A percentile compares a stretch with the other conserved stretches of the same genome.
Evolutionary conservation across 2,329 filamentous ascomycete species (phyloP).

Genomic region (Coniochaeta sp.): DNA sequence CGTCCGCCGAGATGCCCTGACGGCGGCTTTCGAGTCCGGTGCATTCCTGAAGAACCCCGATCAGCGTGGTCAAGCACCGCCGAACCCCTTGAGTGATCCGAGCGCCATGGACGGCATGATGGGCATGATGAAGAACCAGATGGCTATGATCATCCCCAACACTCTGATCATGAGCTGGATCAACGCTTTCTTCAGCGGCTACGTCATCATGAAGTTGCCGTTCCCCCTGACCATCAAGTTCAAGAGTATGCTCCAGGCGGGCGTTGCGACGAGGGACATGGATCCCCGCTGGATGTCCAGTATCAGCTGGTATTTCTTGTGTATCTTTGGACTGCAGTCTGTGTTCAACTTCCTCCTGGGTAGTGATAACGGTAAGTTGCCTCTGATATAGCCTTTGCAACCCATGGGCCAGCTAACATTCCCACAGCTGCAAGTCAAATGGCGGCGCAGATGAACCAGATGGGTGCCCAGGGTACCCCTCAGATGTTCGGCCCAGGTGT

Average conservation of each 20-base stretch:
- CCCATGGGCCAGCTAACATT: constrained; percentile 6
- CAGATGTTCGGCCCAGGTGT: constrained; percentile 86
- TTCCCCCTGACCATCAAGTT: constrained; percentile 98
- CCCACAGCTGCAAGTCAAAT: constrained; percentile 77
- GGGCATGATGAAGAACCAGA: constrained; percentile 99
- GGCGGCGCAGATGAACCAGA: constrained; percentile 80
- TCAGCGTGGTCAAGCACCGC: constrained; percentile 73
- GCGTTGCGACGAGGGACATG: constrained; percentile 90
- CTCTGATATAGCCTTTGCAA: background rate
- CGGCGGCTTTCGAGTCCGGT: constrained; percentile 76
- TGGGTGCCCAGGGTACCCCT: constrained; percentile 56
- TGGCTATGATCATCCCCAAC: constrained; percentile 99
- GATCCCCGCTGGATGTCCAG: constrained; percentile 98
- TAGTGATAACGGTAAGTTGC: constrained; percentile 78
- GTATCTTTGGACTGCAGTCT: constrained; percentile 90
- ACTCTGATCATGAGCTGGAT: constrained; percentile 99
- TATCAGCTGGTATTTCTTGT: constrained; percentile 98
- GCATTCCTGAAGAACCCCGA: constrained; percentile 87
- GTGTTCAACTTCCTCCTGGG: constrained; percentile 97
- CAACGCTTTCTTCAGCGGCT: constrained; percentile 97
- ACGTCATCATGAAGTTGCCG: constrained; percentile 96
- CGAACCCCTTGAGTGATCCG: constrained; percentile 93
- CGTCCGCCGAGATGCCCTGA: constrained; percentile 71
- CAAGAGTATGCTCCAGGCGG: constrained; percentile 98
- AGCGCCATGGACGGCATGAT: constrained; percentile 99